These are phyloP conservation scores for Phytophthora brassicae DNA, from an alignment of 352 stramenopile genomes.

Conservation along the genomic window DNA sequence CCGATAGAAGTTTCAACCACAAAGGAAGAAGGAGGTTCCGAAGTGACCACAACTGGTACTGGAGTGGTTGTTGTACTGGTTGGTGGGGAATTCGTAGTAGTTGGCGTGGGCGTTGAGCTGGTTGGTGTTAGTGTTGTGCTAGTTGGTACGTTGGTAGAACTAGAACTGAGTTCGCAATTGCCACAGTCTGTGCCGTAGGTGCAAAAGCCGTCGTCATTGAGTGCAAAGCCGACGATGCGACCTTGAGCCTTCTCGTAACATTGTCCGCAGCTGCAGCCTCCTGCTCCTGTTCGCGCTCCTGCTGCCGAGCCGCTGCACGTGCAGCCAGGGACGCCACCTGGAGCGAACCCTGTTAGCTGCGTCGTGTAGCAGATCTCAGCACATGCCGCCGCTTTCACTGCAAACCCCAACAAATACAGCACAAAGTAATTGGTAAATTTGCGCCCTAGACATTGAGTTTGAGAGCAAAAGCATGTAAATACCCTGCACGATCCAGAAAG, in stretches of 20 bases:
- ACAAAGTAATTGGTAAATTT: conserved; percentile 5
- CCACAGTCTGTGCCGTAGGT: conserved; percentile 37
- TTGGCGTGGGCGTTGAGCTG: not conserved
- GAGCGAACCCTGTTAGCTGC: conserved; percentile 37
- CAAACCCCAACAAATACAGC: not conserved
- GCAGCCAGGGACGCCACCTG: conserved; percentile 31
- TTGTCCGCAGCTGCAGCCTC: conserved; percentile 39
- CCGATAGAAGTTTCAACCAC: conserved; percentile 7
- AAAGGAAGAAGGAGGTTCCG: not conserved
- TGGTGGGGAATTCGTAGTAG: not conserved
- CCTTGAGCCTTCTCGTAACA: conserved; percentile 41
- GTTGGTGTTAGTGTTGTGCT: not conserved
- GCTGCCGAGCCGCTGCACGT: conserved; percentile 32
- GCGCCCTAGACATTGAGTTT: not conserved
- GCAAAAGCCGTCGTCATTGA: conserved; percentile 30
- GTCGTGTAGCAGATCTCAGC: conserved; percentile 39
- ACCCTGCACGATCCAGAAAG: conserved; percentile 2
- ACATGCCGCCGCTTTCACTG: conserved; percentile 31
- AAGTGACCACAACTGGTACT: not conserved
- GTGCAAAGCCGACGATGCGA: conserved; percentile 30
- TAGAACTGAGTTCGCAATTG: conserved; percentile 19
- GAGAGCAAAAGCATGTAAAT: conserved; percentile 1
- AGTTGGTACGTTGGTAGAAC: not conserved
- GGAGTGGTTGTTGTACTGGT: conserved; percentile 1
- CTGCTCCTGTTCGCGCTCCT: conserved; percentile 22